Conservation (phyloP, 2,329 filamentous ascomycete species). For the Stachybotrys elegans region DNA sequence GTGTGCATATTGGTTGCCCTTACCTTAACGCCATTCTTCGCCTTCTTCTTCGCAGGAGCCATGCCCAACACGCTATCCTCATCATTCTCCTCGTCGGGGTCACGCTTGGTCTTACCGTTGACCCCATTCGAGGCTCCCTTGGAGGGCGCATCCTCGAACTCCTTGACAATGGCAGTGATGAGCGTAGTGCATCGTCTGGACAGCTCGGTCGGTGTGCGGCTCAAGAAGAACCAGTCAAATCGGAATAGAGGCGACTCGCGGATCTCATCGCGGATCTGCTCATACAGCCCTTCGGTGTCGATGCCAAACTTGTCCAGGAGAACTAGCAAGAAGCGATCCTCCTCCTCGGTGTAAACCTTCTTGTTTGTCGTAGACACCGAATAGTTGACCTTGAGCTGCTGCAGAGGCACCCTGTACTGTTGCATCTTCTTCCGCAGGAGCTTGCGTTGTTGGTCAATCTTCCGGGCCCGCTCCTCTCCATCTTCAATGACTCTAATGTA, state of each 20-base stretch:
- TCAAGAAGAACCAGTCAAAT: slow-evolving; percentile 99
- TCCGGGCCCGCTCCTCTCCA: slow-evolving; percentile 83
- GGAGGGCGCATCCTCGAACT: slow-evolving; percentile 70
- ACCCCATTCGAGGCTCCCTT: slow-evolving; percentile 49
- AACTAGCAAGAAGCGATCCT: slow-evolving; percentile 91
- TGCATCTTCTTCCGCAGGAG: slow-evolving; percentile 93
- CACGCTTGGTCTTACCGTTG: slow-evolving; percentile 69
- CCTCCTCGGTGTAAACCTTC: slow-evolving; percentile 98
- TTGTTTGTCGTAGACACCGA: slow-evolving; percentile 99
- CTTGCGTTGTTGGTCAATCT: slow-evolving; percentile 87
- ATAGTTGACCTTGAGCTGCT: slow-evolving; percentile 98
- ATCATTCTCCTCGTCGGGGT: slow-evolving; percentile 75
- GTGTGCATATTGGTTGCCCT: background rate
- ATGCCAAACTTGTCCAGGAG: slow-evolving; percentile 89
- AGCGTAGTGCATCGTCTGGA: slow-evolving; percentile 89
- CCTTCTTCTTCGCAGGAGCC: slow-evolving; percentile 90
- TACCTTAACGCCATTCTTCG: slow-evolving; percentile 85
- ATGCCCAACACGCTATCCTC: slow-evolving; percentile 76
- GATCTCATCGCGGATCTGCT: slow-evolving; percentile 95
- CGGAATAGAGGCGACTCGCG: slow-evolving; percentile 91
- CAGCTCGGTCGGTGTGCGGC: slow-evolving; percentile 87
- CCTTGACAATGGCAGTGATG: slow-evolving; percentile 88
- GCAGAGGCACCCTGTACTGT: slow-evolving; percentile 93
- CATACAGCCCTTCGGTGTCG: slow-evolving; percentile 84
- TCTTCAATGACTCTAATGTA: slow-evolving; percentile 86